Evolutionary conservation across 306 rosid genomes (phyloP), one percentile per base, ranked within the genome.

Genomic region (Prunus fruticosa): DNA sequence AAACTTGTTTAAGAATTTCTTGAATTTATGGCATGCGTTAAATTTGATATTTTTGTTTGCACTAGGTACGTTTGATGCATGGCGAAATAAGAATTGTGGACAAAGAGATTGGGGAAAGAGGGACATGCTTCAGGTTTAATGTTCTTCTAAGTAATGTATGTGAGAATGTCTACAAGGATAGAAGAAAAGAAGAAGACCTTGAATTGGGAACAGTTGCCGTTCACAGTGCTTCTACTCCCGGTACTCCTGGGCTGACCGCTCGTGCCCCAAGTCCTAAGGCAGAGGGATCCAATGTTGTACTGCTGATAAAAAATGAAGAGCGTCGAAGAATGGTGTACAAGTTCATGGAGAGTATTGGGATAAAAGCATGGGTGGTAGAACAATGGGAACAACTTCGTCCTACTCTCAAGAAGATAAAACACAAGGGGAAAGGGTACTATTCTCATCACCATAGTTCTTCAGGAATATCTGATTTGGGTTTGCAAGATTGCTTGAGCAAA

Each of bases 1-100:
- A 38, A 38, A 38, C 43, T 38, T 38, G 43, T 38, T 38, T 38
- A 38, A 6, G 43, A 38, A 38, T 38, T 38, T 38, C 43, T 38
- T 6, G 9, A 38, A 38, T 38, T 38, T 38, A 38, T 0, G 43
- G 43, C 43, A 38, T 38, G 43, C 43, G 9, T 38, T 6, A 38
- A 38, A 6, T 38, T 38, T 38, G 43, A 38, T 38, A 6, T 68
- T 7, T 4, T 69, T 19, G 43, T 11, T 25, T 73, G 34, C 72
- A 43, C 18, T 60, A 58, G 97, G 98, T 91, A 61, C 89, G 89
- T 30, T 78, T 92, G 84, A 94, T 92, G 98, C 86, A 84, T 67
- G 97, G 96, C 56, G 97, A 92, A 16, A 88, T 92, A 76, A 63
- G 50, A 72, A 87, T 94, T 70, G 79, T 88, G 71, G 97, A 94